Base-by-base conservation (phyloP, 2,329 filamentous ascomycete genomes). In the Beauveria bassiana region DNA sequence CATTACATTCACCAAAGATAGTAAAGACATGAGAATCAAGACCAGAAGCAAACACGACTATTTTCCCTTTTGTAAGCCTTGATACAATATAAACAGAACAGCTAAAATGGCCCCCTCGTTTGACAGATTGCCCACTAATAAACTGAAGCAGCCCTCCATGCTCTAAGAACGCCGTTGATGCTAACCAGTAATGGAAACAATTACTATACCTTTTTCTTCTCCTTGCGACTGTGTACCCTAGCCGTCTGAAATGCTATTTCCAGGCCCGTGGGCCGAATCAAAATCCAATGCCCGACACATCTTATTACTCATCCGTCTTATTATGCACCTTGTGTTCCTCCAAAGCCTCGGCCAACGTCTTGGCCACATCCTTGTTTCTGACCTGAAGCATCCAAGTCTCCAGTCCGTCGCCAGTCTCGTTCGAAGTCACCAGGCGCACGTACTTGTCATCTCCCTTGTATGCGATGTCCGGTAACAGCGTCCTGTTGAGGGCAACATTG, bases 381-480 rank as follows among this genome's bases (percentile, higher is more conserved):
- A 91, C 84, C 70, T 87, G 85, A 18, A 92, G 73, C 70, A 88
- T 82, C 86, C 87, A 93, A 5, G 85, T 85, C 72, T 89, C 86
- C 31, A 89, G 73, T 1, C 80, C 79, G 51, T 79, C 79, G 18
- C 85, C 86, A 55, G 78, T 77, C 56, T 85, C 83, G 61, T 80
- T 81, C 1, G 85, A 80, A 5, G 83, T 80, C 12, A 78, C 78
- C 62, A 88, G 66, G 70, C 82, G 85, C 62, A 88, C 76, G 63
- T 83, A 86, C 73, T 87, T 89, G 12, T 78, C 77, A 31, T 81
- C 79, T 7, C 80, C 76, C 68, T 82, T 83, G 76, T 92, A 93
- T 5, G 78, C 78, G 58, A 86, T 74, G n/a, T 80, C 77, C 2
- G 84, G 76, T 40, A 90, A 73, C 54, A 93, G 73, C 22, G 79